phyloP scores from a whole-genome alignment of 2,329 filamentous ascomycete genomes.

The Claviceps arundinis region DNA sequence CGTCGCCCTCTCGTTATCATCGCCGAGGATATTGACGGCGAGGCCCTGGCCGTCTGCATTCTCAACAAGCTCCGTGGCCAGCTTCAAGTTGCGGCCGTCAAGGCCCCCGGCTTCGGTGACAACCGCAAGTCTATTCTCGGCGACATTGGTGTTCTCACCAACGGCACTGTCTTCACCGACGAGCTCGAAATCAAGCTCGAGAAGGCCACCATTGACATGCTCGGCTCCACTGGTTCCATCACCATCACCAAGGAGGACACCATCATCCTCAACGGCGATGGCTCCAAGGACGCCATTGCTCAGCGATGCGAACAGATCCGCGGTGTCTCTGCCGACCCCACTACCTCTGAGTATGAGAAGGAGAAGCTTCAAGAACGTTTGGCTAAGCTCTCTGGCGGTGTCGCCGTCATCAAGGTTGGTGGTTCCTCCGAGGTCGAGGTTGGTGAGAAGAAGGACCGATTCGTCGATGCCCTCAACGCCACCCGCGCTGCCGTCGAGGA shows the following conservation, averaged over 20 bases:
- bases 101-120: constrained; percentile 98
- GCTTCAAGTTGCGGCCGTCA: constrained; percentile 95
- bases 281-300: constrained; percentile 81
- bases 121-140: constrained; percentile 99
- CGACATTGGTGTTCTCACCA: constrained; percentile 89
- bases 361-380: constrained; percentile 99
- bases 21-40: constrained; percentile 96
- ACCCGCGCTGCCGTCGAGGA: constrained; percentile 97
- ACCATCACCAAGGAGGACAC: constrained; percentile 99
- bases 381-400: constrained; percentile 96
- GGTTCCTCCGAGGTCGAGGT: constrained; percentile 97
- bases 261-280: constrained; percentile 94
- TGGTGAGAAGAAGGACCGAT: constrained; percentile 99
- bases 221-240: constrained; percentile 93
- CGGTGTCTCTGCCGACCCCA: constrained; percentile 85
- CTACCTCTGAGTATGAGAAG: constrained; percentile 98
- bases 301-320: constrained; percentile 99
- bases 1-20: constrained; percentile 96
- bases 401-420: constrained; percentile 98
- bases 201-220: constrained; percentile 91
- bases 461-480: constrained; percentile 95
- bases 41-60: constrained; percentile 96
- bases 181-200: constrained; percentile 99
- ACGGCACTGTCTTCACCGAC: constrained; percentile 93
- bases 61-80: constrained; percentile 99